Evolutionary conservation across 768 basidiomycete species (phyloP), one percentile per base, ranked within the genome.

Genomic region (Mycena amicta): DNA sequence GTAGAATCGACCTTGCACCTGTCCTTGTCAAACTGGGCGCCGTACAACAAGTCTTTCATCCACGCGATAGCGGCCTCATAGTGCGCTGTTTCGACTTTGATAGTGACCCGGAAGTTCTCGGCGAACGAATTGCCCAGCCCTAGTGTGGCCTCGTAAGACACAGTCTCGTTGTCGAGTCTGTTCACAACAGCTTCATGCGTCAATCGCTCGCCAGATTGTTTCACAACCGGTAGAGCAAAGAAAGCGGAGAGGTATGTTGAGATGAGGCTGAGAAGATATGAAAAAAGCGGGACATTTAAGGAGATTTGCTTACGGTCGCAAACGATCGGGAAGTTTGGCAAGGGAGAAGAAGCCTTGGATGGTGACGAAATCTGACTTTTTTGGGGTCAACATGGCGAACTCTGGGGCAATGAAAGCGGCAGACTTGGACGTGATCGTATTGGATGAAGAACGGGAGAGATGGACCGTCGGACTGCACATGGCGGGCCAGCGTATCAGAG

Each of bases 181-280:
- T 95, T 89, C 60, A 98, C 83, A 26, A 98, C 97, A 55, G 95
- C 86, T 73, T 98, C 97, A 62, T 95, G 92, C 11, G 82, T 77
- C 45, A 98, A 75, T 37, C 75, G 73, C 61, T 87, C 83, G 2
- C 95, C 96, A 53, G 80, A 80, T 39, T 83, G 77, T 29, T 88
- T 80, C 49, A 76, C 83, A 30, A 99, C 82, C 2, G 95, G 94
- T 0, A 98, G 79, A 15, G 92, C 87, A 73, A 97, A 98, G 79
- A 99, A 92, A 1, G 93, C 79, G 26, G 85, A 82, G 25, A 92
- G 79, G 68, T 97, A 95, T 13, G 89, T 78, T 25, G 85, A 85
- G 37, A 95, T 77, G 64, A 92, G 87, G 55, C 93, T 95, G 65
- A 18, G 39, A 46, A 53, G 25, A 60, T 16, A 57, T 5, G 22